Evolutionary conservation across 169 alveolate species (phyloP).

Genomic region (Plasmodium adleri): DNA sequence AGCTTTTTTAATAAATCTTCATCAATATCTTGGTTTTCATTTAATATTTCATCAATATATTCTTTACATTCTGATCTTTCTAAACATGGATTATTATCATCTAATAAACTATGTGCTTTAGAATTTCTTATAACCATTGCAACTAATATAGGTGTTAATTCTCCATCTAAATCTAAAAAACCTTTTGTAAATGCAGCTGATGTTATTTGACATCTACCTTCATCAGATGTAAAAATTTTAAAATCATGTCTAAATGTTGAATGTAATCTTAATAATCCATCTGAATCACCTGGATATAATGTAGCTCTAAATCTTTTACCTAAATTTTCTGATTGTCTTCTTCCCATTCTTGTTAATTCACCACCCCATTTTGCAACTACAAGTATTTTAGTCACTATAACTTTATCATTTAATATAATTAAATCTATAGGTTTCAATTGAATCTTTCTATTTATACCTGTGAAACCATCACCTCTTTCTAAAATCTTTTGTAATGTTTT

Average conservation of each 20-base stretch:
- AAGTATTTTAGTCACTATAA: conserved; percentile 86
- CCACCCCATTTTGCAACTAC: conserved; percentile 99
- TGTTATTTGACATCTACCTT: conserved; percentile 98
- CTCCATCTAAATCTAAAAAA: conserved; percentile 96
- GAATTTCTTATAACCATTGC: conserved; percentile 92
- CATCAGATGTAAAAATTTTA: conserved; percentile 97
- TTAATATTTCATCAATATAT: conserved; percentile 42
- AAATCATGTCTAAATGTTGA: conserved; percentile 98
- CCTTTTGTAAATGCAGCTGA: conserved; percentile 99
- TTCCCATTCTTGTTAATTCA: conserved; percentile 95
- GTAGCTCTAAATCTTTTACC: conserved; percentile 92
- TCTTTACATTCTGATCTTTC: conserved; percentile 81
- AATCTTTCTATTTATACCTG: conserved; percentile 96
- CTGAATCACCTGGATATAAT: conserved; percentile 94
- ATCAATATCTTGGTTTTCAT: conserved; percentile 40
- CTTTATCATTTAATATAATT: conserved; percentile 75
- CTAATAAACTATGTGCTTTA: conserved; percentile 82
- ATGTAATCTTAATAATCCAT: conserved; percentile 96
- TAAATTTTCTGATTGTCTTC: conserved; percentile 93
- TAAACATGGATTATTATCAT: conserved; percentile 79
- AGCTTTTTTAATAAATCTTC: conserved; percentile 75
- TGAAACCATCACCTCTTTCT: conserved; percentile 94
- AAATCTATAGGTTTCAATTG: conserved; percentile 91
- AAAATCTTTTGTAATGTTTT: conserved; percentile 89
- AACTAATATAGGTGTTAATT: conserved; percentile 96